phyloP scores from a whole-genome alignment of 176 grass and related monocot species.

The Oryza rufipogon region DNA sequence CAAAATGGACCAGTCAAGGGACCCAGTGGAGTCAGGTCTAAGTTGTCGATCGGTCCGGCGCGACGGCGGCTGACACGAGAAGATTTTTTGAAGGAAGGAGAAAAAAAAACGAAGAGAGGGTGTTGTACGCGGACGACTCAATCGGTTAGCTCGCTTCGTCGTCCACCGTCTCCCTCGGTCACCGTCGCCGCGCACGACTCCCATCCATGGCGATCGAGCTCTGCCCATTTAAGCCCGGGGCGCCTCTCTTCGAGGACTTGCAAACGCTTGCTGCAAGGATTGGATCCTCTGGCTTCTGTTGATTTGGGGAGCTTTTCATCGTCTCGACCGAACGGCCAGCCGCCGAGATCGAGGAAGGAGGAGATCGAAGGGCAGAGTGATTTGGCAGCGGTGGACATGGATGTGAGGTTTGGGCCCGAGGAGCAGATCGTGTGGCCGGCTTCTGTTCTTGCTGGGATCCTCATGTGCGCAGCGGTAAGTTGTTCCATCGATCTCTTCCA shows the following conservation, averaged over 20 bases:
- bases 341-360: too few relatives aligned
- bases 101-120: neutral
- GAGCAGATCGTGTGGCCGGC: slow-evolving; percentile 62
- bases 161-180: too few relatives aligned
- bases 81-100: neutral
- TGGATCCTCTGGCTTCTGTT: neutral
- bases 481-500: neutral
- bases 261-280: too few relatives aligned
- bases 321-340: neutral
- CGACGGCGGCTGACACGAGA: neutral
- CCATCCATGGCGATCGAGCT: too few relatives aligned
- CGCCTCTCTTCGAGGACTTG: too few relatives aligned
- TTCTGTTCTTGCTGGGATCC: slow-evolving; percentile 46
- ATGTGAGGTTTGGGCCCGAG: slow-evolving; percentile 23
- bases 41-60: neutral
- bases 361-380: neutral
- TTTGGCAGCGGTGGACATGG: slow-evolving; percentile 41
- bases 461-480: slow-evolving; percentile 49
- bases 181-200: too few relatives aligned
- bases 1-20: neutral
- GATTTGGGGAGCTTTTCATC: neutral
- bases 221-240: too few relatives aligned
- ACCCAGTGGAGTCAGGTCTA: neutral
- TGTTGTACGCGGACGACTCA: too few relatives aligned
- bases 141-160: too few relatives aligned